phyloP scores from a whole-genome alignment of 495 filamentous ascomycete genomes.

The Usnea hakonensis region DNA sequence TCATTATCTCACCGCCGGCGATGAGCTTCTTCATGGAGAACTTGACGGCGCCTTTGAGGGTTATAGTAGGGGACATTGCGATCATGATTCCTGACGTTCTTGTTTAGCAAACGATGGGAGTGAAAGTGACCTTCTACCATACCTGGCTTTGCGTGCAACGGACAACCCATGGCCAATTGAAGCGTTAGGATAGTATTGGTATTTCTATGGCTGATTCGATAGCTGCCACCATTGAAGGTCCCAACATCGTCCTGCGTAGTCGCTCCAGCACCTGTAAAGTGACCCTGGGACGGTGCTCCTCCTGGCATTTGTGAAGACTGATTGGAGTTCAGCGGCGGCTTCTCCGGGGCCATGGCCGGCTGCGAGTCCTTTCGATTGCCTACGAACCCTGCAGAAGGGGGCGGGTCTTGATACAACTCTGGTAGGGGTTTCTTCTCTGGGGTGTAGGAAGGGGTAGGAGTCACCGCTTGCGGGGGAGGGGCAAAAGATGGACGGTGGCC shows the following conservation, averaged over 20 bases:
- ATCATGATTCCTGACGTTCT: conserved; percentile 66
- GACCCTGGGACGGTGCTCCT: conserved; percentile 42
- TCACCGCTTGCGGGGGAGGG: conserved; percentile 20
- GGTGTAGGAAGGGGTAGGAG: conserved; percentile 10
- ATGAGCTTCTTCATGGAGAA: conserved; percentile 83
- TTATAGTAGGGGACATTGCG: conserved; percentile 83
- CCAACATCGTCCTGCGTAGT: conserved; percentile 69
- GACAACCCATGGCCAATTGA: conserved; percentile 83
- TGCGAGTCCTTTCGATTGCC: conserved; percentile 20
- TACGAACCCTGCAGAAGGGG: conserved; percentile 19
- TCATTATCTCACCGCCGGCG: conserved; percentile 69
- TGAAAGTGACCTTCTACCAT: conserved; percentile 20
- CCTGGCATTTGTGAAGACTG: conserved; percentile 26
- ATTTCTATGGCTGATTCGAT: conserved; percentile 87
- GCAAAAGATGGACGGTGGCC: conserved; percentile 23
- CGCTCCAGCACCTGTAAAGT: conserved; percentile 51
- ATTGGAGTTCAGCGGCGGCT: conserved; percentile 23
- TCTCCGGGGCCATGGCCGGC: conserved; percentile 22
- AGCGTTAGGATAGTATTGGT: conserved; percentile 83
- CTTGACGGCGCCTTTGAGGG: conserved; percentile 68
- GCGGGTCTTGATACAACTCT: conserved; percentile 20
- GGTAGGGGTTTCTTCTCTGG: conserved; percentile 17
- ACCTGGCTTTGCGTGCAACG: conserved; percentile 74
- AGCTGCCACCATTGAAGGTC: conserved; percentile 93
- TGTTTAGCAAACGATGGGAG: neutral